Conservation (phyloP, 805 yeast genomes). For the Myxozyma monticola region DNA sequence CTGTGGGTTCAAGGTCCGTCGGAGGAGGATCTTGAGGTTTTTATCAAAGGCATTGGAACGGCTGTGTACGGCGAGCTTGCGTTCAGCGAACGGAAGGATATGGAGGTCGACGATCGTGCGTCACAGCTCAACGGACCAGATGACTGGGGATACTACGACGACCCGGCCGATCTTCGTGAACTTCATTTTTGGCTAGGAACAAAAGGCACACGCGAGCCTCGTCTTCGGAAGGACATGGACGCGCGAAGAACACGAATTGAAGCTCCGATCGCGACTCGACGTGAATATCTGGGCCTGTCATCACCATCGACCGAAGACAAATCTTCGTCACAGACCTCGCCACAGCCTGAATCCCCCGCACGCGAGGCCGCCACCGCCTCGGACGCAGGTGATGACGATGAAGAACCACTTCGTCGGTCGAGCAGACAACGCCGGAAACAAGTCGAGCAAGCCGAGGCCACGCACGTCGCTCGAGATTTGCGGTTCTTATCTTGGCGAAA, state of each 20-base stretch:
- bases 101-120: slow-evolving; percentile 13
- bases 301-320: no score
- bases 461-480: slow-evolving; percentile 4
- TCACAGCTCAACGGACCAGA: slow-evolving; percentile 32
- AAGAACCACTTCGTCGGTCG: slow-evolving; percentile 17
- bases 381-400: slow-evolving; percentile 13
- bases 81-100: slow-evolving; percentile 16
- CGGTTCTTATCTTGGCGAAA: slow-evolving; percentile 22
- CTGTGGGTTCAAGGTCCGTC: slow-evolving; percentile 91
- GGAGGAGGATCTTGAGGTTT: slow-evolving; percentile 46
- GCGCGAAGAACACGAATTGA: slow-evolving; percentile 53
- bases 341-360: not conserved
- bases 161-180: slow-evolving; percentile 54
- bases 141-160: slow-evolving; percentile 75
- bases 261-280: slow-evolving; percentile 59
- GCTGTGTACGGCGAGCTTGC: slow-evolving; percentile 26
- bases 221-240: slow-evolving; percentile 60
- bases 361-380: not conserved
- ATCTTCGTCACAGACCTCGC: not conserved
- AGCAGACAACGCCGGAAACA: slow-evolving; percentile 18
- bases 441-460: slow-evolving; percentile 3
- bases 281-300: slow-evolving; percentile 51
- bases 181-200: slow-evolving; percentile 68
- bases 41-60: slow-evolving; percentile 37
- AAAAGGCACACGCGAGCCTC: slow-evolving; percentile 72